Evolutionary conservation across 371 early-diverging fungal species (phyloP).

Genomic region (Mucor piriformis): DNA sequence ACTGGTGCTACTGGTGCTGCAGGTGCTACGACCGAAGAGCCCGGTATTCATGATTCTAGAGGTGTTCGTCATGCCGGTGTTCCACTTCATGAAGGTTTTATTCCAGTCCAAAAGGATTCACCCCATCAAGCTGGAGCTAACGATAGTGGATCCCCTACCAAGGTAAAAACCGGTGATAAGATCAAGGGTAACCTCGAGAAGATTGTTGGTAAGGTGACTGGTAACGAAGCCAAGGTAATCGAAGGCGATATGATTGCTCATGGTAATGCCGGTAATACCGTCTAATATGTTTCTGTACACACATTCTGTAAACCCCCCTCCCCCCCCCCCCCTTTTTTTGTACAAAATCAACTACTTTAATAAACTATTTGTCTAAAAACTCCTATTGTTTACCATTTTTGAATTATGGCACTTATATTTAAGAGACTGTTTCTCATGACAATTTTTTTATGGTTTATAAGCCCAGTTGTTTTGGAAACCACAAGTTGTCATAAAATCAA

Average conservation of each 20-base stretch:
- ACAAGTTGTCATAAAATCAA: too few species aligned
- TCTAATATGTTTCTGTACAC: neutral
- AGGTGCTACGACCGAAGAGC: neutral
- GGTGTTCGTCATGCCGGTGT: conserved; percentile 13
- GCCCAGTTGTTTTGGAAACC: too few species aligned
- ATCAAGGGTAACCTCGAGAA: conserved; percentile 36
- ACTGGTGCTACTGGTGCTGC: neutral
- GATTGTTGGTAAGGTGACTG: conserved; percentile 33
- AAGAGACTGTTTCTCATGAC: too few species aligned
- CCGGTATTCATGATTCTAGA: neutral
- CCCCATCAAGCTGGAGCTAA: neutral
- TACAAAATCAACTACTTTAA: neutral
- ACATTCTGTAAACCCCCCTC: too few species aligned
- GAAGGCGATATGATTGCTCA: conserved; percentile 27
- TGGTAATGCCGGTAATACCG: conserved; percentile 8
- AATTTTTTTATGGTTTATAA: too few species aligned
- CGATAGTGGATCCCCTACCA: neutral
- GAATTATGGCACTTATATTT: too few species aligned
- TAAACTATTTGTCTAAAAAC: neutral
- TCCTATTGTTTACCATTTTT: too few species aligned
- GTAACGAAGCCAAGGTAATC: conserved; percentile 29
- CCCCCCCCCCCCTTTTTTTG: neutral
- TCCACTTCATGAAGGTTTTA: conserved; percentile 11
- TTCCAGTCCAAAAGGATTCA: neutral
- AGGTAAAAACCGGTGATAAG: conserved; percentile 24